Percentiles rank a stretch among this genome's conserved stretches.
phyloP scores from a whole-genome alignment of 805 yeast genomes.

The Nakazawaea wickerhamii region DNA sequence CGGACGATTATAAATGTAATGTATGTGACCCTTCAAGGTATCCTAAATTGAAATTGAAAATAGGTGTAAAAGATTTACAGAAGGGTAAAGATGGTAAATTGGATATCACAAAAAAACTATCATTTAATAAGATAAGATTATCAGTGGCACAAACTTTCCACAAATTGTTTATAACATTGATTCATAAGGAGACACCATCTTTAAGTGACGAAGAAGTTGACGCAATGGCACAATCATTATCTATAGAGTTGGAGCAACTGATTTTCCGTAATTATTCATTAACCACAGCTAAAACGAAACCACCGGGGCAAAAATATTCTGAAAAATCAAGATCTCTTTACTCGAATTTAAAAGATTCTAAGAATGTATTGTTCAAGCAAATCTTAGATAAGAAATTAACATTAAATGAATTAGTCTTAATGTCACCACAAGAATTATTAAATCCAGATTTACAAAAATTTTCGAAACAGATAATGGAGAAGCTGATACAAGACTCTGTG shows the following conservation, averaged over 20 bases:
- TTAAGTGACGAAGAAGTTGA: conserved; percentile 26
- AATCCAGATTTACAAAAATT: conserved; percentile 70
- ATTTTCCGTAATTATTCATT: conserved; percentile 34
- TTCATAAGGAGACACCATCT: conserved; percentile 25
- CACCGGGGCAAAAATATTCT: conserved; percentile 39
- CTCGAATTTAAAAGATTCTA: conserved; percentile 52
- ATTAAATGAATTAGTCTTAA: conserved; percentile 52
- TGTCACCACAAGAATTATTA: conserved; percentile 69
- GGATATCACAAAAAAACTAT: conserved; percentile 17
- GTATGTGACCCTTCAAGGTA: conserved; percentile 42
- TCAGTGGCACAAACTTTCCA: conserved; percentile 49
- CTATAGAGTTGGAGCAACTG: conserved; percentile 46
- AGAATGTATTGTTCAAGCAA: conserved; percentile 54
- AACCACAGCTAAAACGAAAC: conserved; percentile 10
- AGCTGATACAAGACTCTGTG: conserved; percentile 63
- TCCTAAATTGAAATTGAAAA: conserved; percentile 25
- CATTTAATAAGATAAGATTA: conserved; percentile 32
- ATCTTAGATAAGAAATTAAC: conserved; percentile 50
- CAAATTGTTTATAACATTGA: conserved; percentile 35
- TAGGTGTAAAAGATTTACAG: conserved; percentile 27
- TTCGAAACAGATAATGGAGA: conserved; percentile 66
- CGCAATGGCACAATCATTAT: conserved; percentile 37
- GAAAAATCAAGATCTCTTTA: conserved; percentile 63
- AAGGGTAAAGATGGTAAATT: conserved; percentile 17
- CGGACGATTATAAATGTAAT: conserved; percentile 48